Evolutionary conservation across 306 rosid species (phyloP), one percentile per base, ranked within the genome.

Genomic region (Cucumis melo): DNA sequence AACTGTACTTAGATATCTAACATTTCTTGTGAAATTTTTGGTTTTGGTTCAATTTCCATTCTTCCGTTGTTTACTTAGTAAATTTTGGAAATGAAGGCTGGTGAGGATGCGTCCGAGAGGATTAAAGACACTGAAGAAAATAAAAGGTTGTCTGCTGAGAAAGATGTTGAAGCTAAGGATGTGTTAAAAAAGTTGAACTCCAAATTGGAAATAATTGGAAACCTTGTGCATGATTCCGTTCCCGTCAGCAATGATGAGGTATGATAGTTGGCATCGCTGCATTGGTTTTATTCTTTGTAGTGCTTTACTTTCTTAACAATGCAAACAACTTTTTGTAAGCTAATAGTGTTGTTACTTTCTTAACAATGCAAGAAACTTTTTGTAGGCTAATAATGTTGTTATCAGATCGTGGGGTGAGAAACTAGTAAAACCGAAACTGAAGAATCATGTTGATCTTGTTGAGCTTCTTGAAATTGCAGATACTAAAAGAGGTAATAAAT

Each of bases 201-300:
- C 9, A 90, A 82, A 78, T 83, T 90, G 90, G 95, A 91, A 82
- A 74, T 79, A 7, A 83, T 91, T 74, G 97, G 96, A 87, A 94
- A 94, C 83, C 97, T 94, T 20, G 88, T 94, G 48, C 99, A 91
- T 60, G 99, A 92, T 81, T 86, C 96, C 0, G 97, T 94, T 82
- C 96, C 96, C 8, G 23, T 91, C 51, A 87, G 87, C 58, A 9
- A 87, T 54, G 95, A 91, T 51, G 99, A 94, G 99, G 98, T 93
- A 56, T 73, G 7, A 54, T 51, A 41, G 64, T 36, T 61, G 73
- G 21, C 76, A 58, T 15, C 48, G 1, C 67, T 41, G 10, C 34
- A 38, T 78, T 41, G 58, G 11, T 58, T 57, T 41, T 77, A 14
- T 46, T 19, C 56, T 13, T 73, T 55, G 46, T 34, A 12, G 10